These are phyloP conservation scores for Solanum pinnatisectum DNA, from an alignment of 257 asterid genomes.

Conservation along the genomic window DNA sequence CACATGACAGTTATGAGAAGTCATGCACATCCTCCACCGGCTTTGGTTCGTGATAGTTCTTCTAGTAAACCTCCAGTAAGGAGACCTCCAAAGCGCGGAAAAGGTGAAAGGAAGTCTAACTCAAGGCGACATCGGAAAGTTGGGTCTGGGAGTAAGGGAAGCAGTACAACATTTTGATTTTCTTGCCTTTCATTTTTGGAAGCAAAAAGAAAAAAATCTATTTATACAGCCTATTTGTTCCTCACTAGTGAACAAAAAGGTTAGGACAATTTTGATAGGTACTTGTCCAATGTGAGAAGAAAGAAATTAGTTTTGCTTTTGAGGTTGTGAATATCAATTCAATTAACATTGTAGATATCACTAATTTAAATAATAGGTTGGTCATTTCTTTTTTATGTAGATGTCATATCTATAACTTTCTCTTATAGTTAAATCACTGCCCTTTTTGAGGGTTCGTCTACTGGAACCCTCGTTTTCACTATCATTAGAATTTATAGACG, in stretches of 20 bases:
- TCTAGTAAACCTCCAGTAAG: constrained; percentile 17
- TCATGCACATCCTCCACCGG: constrained; percentile 24
- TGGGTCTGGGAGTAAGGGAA: constrained; percentile 37
- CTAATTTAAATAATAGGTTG: background rate
- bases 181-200: constrained; percentile 1
- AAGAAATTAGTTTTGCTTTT: background rate
- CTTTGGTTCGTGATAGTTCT: constrained; percentile 12
- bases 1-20: constrained; percentile 27
- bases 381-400: background rate
- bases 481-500: background rate
- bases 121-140: constrained; percentile 66
- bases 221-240: background rate
- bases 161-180: constrained; percentile 22
- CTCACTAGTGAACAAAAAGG: background rate
- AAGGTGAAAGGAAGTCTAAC: constrained; percentile 52
- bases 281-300: background rate
- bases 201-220: constrained; percentile 17
- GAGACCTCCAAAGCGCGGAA: constrained; percentile 42
- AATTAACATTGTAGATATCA: constrained; percentile 7
- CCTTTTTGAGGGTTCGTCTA: background rate
- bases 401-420: background rate
- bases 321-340: constrained; percentile 7
- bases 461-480: background rate
- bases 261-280: constrained; percentile 16
- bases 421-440: background rate